Evolutionary conservation across 2,329 filamentous ascomycete genomes (phyloP).

Genomic region (Ambrosiella beaveri): DNA sequence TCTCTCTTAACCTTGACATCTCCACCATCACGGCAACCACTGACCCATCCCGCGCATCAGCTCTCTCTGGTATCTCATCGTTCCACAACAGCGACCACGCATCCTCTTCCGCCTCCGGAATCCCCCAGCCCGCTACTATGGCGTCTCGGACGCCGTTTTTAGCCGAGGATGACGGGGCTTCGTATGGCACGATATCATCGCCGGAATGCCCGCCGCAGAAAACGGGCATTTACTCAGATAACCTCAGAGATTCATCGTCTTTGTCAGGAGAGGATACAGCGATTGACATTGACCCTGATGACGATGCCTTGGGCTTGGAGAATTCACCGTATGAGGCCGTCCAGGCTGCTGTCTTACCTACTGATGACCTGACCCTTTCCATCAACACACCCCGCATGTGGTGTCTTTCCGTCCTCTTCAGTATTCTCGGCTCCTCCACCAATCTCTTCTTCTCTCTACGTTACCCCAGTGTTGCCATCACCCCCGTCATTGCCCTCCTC

Average conservation of each 20-base stretch:
- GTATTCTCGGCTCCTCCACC: conserved; percentile 63
- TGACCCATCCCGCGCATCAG: neutral
- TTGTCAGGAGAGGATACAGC: conserved; percentile 2
- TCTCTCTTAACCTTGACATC: neutral
- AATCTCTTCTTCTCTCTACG: conserved; percentile 79
- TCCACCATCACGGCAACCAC: neutral
- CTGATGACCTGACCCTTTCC: conserved; percentile 59
- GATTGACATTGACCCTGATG: conserved; percentile 11
- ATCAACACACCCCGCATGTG: conserved; percentile 84
- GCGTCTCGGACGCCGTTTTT: conserved; percentile 9
- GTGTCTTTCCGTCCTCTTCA: conserved; percentile 62
- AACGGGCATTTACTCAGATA: neutral
- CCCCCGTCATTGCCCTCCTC: conserved; percentile 70
- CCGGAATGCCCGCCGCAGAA: conserved; percentile 9
- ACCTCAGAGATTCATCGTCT: neutral
- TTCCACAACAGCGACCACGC: neutral
- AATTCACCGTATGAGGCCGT: conserved; percentile 67
- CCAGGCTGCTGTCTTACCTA: conserved; percentile 59
- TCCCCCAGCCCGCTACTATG: neutral
- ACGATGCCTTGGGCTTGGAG: neutral
- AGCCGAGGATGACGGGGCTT: conserved; percentile 6
- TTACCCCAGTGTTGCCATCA: conserved; percentile 82
- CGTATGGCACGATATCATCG: conserved; percentile 11
- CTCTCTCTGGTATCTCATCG: neutral
- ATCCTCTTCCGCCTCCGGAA: neutral